Percentiles rank a stretch among this genome's conserved stretches.
Evolutionary conservation across 805 yeast genomes (phyloP).

Genomic region (Cyberlindnera mycetangii): DNA sequence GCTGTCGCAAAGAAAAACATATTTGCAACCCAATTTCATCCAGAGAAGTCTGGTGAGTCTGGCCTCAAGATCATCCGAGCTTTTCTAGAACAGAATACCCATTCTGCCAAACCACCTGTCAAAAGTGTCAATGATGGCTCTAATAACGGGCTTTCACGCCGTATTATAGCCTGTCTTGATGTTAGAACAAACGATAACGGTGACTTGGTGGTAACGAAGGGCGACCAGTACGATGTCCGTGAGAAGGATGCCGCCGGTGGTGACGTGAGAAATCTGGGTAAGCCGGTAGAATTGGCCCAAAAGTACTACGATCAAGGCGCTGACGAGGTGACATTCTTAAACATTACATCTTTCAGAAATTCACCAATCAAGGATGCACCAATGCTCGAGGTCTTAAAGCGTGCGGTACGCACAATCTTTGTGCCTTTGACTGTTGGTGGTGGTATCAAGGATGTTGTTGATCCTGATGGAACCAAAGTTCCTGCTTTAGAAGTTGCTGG

Average conservation of each 20-base stretch:
- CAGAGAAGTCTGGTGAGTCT: conserved; percentile 95
- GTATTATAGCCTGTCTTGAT: conserved; percentile 94
- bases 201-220: conserved; percentile 96
- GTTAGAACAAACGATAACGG: conserved; percentile 95
- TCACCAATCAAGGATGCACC: conserved; percentile 93
- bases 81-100: conserved; percentile 48
- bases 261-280: conserved; percentile 88
- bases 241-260: conserved; percentile 56
- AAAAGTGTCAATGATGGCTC: conserved; percentile 34
- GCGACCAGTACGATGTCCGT: conserved; percentile 97
- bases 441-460: conserved; percentile 88
- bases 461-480: conserved; percentile 74
- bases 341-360: conserved; percentile 93
- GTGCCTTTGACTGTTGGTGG: conserved; percentile 99
- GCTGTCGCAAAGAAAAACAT: conserved; percentile 74
- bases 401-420: conserved; percentile 85
- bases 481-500: conserved; percentile 92
- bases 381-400: conserved; percentile 83
- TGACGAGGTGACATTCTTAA: conserved; percentile 92
- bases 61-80: conserved; percentile 76
- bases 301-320: conserved; percentile 93
- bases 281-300: conserved; percentile 93
- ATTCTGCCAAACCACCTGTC: conserved; percentile 19
- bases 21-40: conserved; percentile 97
- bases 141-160: conserved; percentile 71